Conservation (phyloP, 177 flowering plant genomes). For the Tripterygium wilfordii region DNA sequence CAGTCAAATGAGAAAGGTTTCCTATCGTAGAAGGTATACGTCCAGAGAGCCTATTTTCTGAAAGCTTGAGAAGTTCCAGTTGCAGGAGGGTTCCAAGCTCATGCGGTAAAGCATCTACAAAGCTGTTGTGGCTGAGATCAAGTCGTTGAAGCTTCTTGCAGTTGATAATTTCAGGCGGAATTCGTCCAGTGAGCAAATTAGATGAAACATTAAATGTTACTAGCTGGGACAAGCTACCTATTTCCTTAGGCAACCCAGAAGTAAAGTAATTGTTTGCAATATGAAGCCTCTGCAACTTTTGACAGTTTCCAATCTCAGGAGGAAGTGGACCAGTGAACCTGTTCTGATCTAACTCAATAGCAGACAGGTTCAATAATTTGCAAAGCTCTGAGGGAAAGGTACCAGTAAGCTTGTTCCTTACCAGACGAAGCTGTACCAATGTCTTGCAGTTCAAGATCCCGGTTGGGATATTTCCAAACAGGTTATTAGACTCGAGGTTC, state of each 20-base stretch:
- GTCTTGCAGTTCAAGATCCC: conserved; percentile 50
- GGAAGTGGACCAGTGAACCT: conserved; percentile 61
- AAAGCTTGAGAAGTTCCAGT: conserved; percentile 62
- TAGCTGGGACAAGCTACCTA: conserved; percentile 49
- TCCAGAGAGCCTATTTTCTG: conserved; percentile 64
- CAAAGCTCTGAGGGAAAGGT: conserved; percentile 58
- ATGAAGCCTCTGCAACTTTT: conserved; percentile 57
- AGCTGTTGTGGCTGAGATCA: conserved; percentile 64
- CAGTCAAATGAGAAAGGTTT: conserved; percentile 53
- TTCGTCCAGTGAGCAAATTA: conserved; percentile 48
- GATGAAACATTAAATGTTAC: conserved; percentile 68
- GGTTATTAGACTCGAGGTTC: conserved; percentile 51
- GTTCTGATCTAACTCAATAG: conserved; percentile 58
- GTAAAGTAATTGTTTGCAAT: conserved; percentile 53
- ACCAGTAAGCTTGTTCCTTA: conserved; percentile 55
- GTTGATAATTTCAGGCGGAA: conserved; percentile 50
- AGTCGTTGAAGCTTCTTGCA: conserved; percentile 76
- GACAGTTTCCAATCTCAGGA: conserved; percentile 52
- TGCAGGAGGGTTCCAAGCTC: conserved; percentile 63
- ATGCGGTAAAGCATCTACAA: conserved; percentile 39
- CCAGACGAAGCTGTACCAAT: conserved; percentile 52
- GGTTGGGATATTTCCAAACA: conserved; percentile 61
- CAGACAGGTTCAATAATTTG: conserved; percentile 50
- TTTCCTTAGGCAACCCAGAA: conserved; percentile 56
- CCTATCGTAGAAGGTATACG: conserved; percentile 57